These are phyloP conservation scores for Batkoa obscura DNA, from an alignment of 371 early-diverging fungal genomes.

Conservation along the genomic window DNA sequence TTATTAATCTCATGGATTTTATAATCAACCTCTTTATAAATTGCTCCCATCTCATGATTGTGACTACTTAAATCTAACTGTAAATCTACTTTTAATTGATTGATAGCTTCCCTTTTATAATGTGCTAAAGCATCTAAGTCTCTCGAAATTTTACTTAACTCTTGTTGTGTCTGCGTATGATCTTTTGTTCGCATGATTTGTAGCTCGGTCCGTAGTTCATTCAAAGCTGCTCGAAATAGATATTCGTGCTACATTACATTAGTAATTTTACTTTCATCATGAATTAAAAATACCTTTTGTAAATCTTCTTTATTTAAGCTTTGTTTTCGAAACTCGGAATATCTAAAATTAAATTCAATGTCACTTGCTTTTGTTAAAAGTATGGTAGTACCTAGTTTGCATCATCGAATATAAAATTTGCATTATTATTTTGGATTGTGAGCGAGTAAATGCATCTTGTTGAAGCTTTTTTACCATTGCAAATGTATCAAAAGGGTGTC, in stretches of 20 bases:
- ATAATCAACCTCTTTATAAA: constrained; percentile 60
- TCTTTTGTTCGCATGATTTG: constrained; percentile 73
- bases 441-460: constrained; percentile 5
- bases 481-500: constrained; percentile 8
- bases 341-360: no score
- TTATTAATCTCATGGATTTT: constrained; percentile 69
- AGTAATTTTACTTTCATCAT: background rate
- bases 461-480: constrained; percentile 6
- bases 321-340: no score
- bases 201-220: constrained; percentile 72
- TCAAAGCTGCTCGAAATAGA: constrained; percentile 51
- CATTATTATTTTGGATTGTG: constrained; percentile 8
- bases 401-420: constrained; percentile 3
- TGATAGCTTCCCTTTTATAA: constrained; percentile 48
- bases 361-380: no score
- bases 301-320: no score
- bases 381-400: constrained; percentile 2
- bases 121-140: constrained; percentile 62
- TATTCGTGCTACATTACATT: constrained; percentile 25
- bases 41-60: constrained; percentile 63
- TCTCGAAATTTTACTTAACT: constrained; percentile 46
- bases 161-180: constrained; percentile 50
- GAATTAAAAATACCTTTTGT: constrained; percentile 8
- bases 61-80: constrained; percentile 77
- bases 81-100: constrained; percentile 62